Evolutionary conservation across 106 monocot genomes (phyloP).

Genomic region (Dendrobium huoshanense): DNA sequence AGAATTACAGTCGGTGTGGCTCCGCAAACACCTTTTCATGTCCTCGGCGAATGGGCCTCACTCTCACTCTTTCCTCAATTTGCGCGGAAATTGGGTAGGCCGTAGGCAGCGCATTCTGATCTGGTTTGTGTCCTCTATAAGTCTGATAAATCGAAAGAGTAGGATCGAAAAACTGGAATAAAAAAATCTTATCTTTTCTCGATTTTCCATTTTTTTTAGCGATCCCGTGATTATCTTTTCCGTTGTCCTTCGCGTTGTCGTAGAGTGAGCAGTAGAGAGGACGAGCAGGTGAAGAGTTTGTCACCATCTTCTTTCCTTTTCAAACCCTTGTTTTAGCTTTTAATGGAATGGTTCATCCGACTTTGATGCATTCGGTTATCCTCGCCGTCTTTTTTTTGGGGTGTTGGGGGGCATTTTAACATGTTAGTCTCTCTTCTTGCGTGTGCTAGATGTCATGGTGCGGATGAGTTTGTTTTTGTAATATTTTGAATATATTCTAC

Average conservation of each 20-base stretch:
- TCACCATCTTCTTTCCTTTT: slow-evolving; percentile 4
- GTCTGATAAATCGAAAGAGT: background rate
- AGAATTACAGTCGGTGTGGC: no score
- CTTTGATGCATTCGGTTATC: background rate
- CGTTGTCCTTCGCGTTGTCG: background rate
- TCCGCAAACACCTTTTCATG: background rate
- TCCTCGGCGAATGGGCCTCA: background rate
- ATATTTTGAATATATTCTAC: background rate
- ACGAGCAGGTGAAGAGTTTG: background rate
- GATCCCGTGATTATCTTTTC: background rate
- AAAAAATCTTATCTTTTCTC: background rate
- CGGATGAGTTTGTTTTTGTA: background rate
- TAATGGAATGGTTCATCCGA: background rate
- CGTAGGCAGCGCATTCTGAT: background rate
- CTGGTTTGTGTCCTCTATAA: background rate
- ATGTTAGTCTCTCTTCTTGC: background rate
- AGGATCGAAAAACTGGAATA: background rate
- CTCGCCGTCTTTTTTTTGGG: background rate
- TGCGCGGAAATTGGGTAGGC: background rate
- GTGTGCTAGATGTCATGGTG: background rate
- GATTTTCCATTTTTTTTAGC: background rate
- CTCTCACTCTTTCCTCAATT: background rate
- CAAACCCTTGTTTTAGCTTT: background rate
- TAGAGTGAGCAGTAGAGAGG: background rate
- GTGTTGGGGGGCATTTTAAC: background rate